phyloP scores from a whole-genome alignment of 148 eudicot species.

The Fallopia convolvulus region DNA sequence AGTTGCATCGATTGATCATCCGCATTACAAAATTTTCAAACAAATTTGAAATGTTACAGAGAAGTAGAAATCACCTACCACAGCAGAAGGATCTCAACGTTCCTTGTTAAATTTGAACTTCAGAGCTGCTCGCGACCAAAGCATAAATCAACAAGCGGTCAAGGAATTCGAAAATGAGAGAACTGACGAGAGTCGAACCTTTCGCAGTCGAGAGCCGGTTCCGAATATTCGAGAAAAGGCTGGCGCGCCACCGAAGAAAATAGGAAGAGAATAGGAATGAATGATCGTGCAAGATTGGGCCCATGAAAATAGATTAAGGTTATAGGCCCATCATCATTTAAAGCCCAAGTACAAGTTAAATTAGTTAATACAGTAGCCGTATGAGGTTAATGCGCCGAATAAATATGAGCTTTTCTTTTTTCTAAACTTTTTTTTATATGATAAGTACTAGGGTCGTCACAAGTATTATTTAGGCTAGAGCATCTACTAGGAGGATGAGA shows the following conservation, averaged over 20 bases:
- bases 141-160: background rate
- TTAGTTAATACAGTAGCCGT: too few relatives aligned
- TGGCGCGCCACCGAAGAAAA: background rate
- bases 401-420: too few relatives aligned
- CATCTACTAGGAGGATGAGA: too few relatives aligned
- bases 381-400: too few relatives aligned
- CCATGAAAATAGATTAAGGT: background rate
- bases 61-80: background rate
- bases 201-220: background rate
- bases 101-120: background rate
- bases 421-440: too few relatives aligned
- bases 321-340: background rate
- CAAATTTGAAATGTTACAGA: background rate
- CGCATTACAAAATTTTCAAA: background rate
- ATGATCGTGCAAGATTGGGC: background rate
- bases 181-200: background rate
- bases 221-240: background rate
- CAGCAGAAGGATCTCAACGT: background rate
- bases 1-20: background rate
- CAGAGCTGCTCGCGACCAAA: background rate
- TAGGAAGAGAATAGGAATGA: background rate
- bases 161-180: background rate
- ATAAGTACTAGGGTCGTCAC: too few relatives aligned
- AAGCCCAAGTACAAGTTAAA: background rate
- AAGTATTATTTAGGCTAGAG: too few relatives aligned